Evolutionary conservation across 768 basidiomycete species (phyloP), one percentile per base, ranked within the genome.

Genomic region (Auriculariales sp.): DNA sequence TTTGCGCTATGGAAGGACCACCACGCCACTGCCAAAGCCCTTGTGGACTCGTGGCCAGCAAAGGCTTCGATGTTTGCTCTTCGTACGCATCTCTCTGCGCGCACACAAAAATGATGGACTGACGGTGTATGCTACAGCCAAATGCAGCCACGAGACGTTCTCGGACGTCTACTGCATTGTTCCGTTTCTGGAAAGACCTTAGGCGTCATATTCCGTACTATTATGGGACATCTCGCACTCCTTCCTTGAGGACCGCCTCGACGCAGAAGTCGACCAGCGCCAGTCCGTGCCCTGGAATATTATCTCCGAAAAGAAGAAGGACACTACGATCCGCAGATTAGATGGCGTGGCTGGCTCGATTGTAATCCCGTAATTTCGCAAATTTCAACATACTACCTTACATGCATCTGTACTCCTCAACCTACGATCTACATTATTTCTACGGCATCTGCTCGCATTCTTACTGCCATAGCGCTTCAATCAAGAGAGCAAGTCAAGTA

Each of bases 1-100:
- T 90, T 90, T 58, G 85, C 86, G 2, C 66, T 88, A 3, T 91
- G 88, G 88, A 72, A 73, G 42, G 71, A 72, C 42, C 86, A 91
- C 59, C 89, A 85, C 57, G 61, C 66, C 28, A 68, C 78, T 19
- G 63, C 88, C 44, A 57, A 68, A 55, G 70, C 70, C 27, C 63
- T 85, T 24, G 67, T 80, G 6, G 65, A 64, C 31, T 62, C 61
- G 10, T 87, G 84, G 82, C 36, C 39, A 5, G 15, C 39, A 11
- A 19, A 19, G 22, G 17, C 39, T 7, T 12, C 39, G 6, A 24
- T 44, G 4, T 44, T 44, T 25, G 27, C 39, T 19, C 15, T 44
- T 4, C 12, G 39, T 44, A 22, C 39, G 39, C 19, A 36, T 5
- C 17, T 15, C 27, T 24, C 15, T 22, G 12, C 3, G 4, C 10